These are phyloP conservation scores for Amphirosellinia nigrospora DNA, from an alignment of 495 filamentous ascomycete species.

Conservation along the genomic window DNA sequence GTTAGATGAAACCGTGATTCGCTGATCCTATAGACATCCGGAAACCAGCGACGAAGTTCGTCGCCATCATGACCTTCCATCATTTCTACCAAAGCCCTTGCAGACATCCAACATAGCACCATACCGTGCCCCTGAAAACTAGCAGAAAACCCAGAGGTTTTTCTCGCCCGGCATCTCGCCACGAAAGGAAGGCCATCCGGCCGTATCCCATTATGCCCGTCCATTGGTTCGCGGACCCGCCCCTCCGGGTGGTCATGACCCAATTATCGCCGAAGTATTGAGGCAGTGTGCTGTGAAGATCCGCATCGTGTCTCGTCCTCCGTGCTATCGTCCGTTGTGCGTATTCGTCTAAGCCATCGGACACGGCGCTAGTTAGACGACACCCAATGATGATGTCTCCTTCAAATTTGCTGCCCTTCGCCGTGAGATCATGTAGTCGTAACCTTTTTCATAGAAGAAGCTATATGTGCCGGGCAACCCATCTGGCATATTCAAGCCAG, in stretches of 20 bases:
- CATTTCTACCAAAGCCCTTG: constrained; percentile 58
- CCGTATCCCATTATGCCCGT: constrained; percentile 68
- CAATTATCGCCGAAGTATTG: constrained; percentile 63
- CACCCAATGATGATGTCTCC: constrained; percentile 76
- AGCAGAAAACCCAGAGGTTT: constrained; percentile 55
- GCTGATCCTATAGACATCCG: constrained; percentile 52
- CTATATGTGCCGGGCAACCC: constrained; percentile 63
- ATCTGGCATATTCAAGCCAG: constrained; percentile 52
- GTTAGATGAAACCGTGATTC: constrained; percentile 50
- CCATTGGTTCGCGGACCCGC: constrained; percentile 65
- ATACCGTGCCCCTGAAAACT: constrained; percentile 67
- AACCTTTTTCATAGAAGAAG: constrained; percentile 64
- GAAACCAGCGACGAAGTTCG: constrained; percentile 56
- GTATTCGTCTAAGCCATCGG: constrained; percentile 56
- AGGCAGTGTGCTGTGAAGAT: constrained; percentile 52
- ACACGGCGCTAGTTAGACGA: constrained; percentile 57
- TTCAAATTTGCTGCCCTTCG: constrained; percentile 47
- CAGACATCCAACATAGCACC: constrained; percentile 63
- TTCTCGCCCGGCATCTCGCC: constrained; percentile 51
- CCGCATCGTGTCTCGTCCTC: constrained; percentile 62
- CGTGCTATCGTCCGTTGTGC: constrained; percentile 64
- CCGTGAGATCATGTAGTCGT: constrained; percentile 71
- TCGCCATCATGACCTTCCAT: constrained; percentile 48
- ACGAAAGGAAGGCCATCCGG: constrained; percentile 64
- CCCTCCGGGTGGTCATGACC: constrained; percentile 63